Percentiles rank a stretch among this genome's conserved stretches.
Conservation (phyloP, 768 basidiomycete species). For the Crucibulum laeve region DNA sequence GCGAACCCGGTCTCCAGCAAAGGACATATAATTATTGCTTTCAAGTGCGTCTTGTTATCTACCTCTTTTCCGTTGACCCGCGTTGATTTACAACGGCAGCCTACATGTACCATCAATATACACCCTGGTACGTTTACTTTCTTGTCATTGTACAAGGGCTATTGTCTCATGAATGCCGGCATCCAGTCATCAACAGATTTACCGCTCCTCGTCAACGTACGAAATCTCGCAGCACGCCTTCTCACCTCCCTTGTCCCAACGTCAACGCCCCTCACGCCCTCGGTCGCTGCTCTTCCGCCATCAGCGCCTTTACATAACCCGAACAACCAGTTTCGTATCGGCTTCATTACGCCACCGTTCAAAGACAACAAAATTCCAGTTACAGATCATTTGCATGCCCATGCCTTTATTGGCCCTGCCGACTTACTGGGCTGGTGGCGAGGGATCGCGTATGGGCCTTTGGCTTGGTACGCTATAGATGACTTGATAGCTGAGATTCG, state of each 20-base stretch:
- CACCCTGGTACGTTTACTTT: slow-evolving; percentile 48
- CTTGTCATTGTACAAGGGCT: not conserved
- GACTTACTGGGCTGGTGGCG: slow-evolving; percentile 75
- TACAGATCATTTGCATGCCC: slow-evolving; percentile 74
- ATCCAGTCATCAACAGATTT: slow-evolving; percentile 69
- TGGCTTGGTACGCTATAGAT: slow-evolving; percentile 75
- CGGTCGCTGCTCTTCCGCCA: slow-evolving; percentile 22
- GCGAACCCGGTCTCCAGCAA: slow-evolving; percentile 67
- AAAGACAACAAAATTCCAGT: slow-evolving; percentile 76
- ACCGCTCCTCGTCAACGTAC: slow-evolving; percentile 62
- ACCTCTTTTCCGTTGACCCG: slow-evolving; percentile 8
- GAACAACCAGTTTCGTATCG: slow-evolving; percentile 50
- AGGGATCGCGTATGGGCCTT: slow-evolving; percentile 56
- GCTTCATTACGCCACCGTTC: slow-evolving; percentile 78
- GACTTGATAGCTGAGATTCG: slow-evolving; percentile 81
- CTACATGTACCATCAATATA: slow-evolving; percentile 79
- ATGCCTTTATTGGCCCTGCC: slow-evolving; percentile 63
- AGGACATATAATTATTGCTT: slow-evolving; percentile 68
- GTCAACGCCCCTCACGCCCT: slow-evolving; percentile 28
- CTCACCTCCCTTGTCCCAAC: slow-evolving; percentile 43
- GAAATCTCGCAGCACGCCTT: slow-evolving; percentile 52
- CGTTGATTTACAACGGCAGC: slow-evolving; percentile 29
- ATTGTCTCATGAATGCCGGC: not conserved
- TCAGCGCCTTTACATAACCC: slow-evolving; percentile 22
- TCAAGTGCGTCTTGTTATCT: slow-evolving; percentile 47